phyloP scores from a whole-genome alignment of 1,284 basidiomycete species.

The Gomphus sp. region DNA sequence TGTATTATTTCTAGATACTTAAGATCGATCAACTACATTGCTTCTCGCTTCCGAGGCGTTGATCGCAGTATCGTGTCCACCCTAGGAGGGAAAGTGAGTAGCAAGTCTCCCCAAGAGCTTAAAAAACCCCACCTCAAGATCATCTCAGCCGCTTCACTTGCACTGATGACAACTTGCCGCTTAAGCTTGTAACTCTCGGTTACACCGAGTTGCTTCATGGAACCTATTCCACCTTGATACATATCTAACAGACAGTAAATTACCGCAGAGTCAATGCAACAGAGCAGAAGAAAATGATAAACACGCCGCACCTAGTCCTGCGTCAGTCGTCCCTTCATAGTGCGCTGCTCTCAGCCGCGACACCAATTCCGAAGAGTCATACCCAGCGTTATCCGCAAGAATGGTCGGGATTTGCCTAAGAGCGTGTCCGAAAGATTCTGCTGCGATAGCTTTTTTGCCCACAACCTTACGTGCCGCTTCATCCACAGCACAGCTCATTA shows the following conservation, averaged over 20 bases:
- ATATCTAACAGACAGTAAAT: conserved; percentile 51
- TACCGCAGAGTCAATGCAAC: background rate
- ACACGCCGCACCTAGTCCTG: conserved; percentile 67
- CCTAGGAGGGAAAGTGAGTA: conserved; percentile 15
- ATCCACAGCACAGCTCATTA: conserved; percentile 93
- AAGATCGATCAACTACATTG: background rate
- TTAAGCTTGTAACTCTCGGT: conserved; percentile 99
- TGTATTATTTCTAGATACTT: background rate
- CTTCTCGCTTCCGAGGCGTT: conserved; percentile 49
- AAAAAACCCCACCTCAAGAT: conserved; percentile 71
- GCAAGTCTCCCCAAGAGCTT: background rate
- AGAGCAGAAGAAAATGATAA: background rate
- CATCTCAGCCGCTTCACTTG: conserved; percentile 98
- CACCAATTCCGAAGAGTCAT: conserved; percentile 95
- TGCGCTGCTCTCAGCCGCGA: conserved; percentile 88
- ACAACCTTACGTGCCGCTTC: conserved; percentile 78
- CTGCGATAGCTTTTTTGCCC: conserved; percentile 95
- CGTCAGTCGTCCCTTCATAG: conserved; percentile 78
- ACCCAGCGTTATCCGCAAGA: conserved; percentile 95
- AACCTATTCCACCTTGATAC: conserved; percentile 76
- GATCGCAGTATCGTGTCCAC: conserved; percentile 45
- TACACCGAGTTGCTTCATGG: conserved; percentile 83
- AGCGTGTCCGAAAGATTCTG: conserved; percentile 85
- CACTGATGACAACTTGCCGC: conserved; percentile 87
- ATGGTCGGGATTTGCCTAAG: conserved; percentile 95